Evolutionary conservation across 441 rosid genomes (phyloP).

Genomic region (Jatropha podagrica): DNA sequence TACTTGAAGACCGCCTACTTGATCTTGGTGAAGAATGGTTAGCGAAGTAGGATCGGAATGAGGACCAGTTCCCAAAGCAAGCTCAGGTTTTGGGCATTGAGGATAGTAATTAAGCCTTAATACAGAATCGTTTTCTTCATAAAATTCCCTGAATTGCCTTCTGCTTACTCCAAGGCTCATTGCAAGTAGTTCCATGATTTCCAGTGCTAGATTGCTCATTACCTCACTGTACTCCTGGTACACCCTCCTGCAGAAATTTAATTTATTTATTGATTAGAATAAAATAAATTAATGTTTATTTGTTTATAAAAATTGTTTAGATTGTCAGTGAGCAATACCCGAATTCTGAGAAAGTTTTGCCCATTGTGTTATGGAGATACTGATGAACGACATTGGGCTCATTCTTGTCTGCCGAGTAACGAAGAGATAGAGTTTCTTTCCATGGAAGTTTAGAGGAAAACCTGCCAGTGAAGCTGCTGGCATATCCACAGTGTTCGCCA

Average conservation of each 20-base stretch:
- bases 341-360: constrained; percentile 56
- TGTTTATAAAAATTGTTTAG: background rate
- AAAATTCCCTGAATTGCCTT: constrained; percentile 55
- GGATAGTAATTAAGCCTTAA: constrained; percentile 95
- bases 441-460: constrained; percentile 90
- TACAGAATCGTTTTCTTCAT: constrained; percentile 77
- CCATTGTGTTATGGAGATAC: constrained; percentile 59
- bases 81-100: constrained; percentile 84
- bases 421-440: constrained; percentile 93
- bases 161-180: constrained; percentile 61
- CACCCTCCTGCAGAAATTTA: constrained; percentile 45
- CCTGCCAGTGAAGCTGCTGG: constrained; percentile 86
- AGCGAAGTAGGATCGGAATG: constrained; percentile 97
- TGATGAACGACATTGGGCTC: constrained; percentile 51
- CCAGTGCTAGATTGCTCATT: constrained; percentile 70
- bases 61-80: constrained; percentile 92
- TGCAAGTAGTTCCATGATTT: constrained; percentile 85
- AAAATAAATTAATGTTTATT: background rate
- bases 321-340: constrained; percentile 43
- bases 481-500: constrained; percentile 84
- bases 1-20: constrained; percentile 56
- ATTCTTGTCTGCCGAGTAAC: constrained; percentile 43
- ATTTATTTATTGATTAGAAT: background rate
- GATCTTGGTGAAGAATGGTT: constrained; percentile 78
- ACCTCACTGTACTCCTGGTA: constrained; percentile 82